Evolutionary conservation across 1,284 basidiomycete species (phyloP), one percentile per base, ranked within the genome.

Genomic region (Heliocybe sulcata): DNA sequence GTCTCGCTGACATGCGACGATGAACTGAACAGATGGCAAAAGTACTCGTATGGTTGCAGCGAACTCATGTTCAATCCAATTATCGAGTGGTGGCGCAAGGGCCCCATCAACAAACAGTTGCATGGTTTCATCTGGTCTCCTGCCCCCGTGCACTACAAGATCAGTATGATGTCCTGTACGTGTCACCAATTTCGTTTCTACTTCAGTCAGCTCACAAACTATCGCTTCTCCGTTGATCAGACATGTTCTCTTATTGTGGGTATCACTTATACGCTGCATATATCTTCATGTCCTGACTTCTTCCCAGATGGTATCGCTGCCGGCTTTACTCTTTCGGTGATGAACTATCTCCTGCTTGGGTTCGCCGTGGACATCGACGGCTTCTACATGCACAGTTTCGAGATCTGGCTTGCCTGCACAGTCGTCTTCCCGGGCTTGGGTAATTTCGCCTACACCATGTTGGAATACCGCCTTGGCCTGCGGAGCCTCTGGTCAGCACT

Each of bases 191-290:
- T 31, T 31, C 19, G 16, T 2, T 25, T 55, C n/a, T 23, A 11
- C 8, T 35, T 9, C 11, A 35, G 38, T 14, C 3, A n/a, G 1
- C 16, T 11, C 10, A 14, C 54, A 57, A 8, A 56, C 48, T 12
- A 42, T n/a, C 64, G 57, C 56, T 64, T 64, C 57, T 56, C 2
- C 61, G 67, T 12, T n/a, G 20, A 11, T 8, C 67, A 76, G 88
- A 94, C 70, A 92, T 93, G 83, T 92, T 90, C 70, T 90, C 87
- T 11, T 94, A 93, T 69, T 92, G 83, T 70, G 68, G 53, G 79
- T 52, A 69, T 73, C 29, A n/a, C 11, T 49, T 6, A 9, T 38
- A 47, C 12, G 47, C 11, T 8, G 12, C 19, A 10, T 8, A 9
- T 27, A 50, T 23, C 48, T n/a, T 31, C 4, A 38, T 25, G 35